phyloP scores from a whole-genome alignment of 441 rosid genomes.

The Daphne laureola region DNA sequence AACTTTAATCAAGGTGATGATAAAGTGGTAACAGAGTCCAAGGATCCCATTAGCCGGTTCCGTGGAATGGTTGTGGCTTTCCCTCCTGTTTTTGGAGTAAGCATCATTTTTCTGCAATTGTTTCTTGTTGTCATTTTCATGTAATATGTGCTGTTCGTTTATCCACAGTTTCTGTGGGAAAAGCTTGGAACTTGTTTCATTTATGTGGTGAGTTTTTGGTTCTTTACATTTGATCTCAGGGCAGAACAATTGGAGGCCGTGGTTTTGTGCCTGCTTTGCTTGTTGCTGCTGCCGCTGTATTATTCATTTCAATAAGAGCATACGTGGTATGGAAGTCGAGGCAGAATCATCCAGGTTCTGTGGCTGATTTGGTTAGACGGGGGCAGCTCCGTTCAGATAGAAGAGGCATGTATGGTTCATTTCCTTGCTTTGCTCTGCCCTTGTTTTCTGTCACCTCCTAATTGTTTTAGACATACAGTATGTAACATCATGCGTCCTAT shows the following conservation, averaged over 20 bases:
- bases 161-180: neutral
- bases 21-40: slow-evolving; percentile 10
- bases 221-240: slow-evolving; percentile 26
- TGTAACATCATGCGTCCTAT: too few relatives aligned
- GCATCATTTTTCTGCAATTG: too few relatives aligned
- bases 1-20: slow-evolving; percentile 10
- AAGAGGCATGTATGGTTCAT: slow-evolving; percentile 96
- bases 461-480: too few relatives aligned
- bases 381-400: slow-evolving; percentile 95
- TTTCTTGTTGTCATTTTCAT: slow-evolving; percentile 17
- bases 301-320: slow-evolving; percentile 42
- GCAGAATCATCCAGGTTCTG: slow-evolving; percentile 56
- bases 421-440: slow-evolving; percentile 11
- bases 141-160: slow-evolving; percentile 27
- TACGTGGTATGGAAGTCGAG: slow-evolving; percentile 39
- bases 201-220: slow-evolving; percentile 4
- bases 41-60: slow-evolving; percentile 24
- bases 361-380: slow-evolving; percentile 93
- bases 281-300: slow-evolving; percentile 37
- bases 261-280: slow-evolving; percentile 23
- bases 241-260: slow-evolving; percentile 31
- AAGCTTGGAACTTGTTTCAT: neutral
- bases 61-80: slow-evolving; percentile 33
- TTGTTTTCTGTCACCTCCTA: neutral
- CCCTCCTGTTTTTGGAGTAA: slow-evolving; percentile 33